Base-by-base conservation (phyloP, 2,329 filamentous ascomycete genomes). In the Neodidymelliopsis sp. region DNA sequence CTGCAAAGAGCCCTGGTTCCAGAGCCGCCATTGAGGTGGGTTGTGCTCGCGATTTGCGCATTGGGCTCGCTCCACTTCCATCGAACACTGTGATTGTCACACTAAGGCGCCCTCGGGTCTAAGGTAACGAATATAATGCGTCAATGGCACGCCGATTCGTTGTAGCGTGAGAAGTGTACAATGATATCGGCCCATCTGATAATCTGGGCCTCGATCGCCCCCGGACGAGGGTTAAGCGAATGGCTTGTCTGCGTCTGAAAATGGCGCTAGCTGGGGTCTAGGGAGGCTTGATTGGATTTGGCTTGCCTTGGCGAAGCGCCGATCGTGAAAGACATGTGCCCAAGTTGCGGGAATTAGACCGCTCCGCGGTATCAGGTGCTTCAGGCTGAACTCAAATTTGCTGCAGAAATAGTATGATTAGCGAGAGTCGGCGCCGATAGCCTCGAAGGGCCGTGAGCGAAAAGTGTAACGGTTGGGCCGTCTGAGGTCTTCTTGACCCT, bases 181-280 rank as follows among this genome's bases (percentile, higher is more conserved):
- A 19, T 46, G 13, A 56, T 57, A 66, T 65, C 62, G 57, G 58
- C 23, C 62, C 57, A 67, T 66, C 60, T 63, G 63, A 64, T 66
- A 64, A 65, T 65, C 62, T 62, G 57, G 63, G 54, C 56, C 56
- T 15, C 29, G 34, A 49, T 52, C 49, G 58, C 43, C 51, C 31
- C 36, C 13, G 43, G 40, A 28, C 13, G 31, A 42, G 54, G 54
- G 44, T n/a, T 56, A 57, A 54, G 57, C 59, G 51, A 57, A 41
- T 41, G 39, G 52, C 36, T 41, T 46, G 16, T 33, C 37, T 35
- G 37, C 36, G 16, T 16, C 36, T 44, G 38, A 59, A 62, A 49
- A 39, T 8, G 28, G 39, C 39, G 19, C 52, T 66, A 62, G 51
- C 20, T 5, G 33, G 49, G 29, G 22, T 42, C 37, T 36, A 53